Evolutionary conservation across 2,329 filamentous ascomycete genomes (phyloP).

Genomic region (Xylariaceae sp.): DNA sequence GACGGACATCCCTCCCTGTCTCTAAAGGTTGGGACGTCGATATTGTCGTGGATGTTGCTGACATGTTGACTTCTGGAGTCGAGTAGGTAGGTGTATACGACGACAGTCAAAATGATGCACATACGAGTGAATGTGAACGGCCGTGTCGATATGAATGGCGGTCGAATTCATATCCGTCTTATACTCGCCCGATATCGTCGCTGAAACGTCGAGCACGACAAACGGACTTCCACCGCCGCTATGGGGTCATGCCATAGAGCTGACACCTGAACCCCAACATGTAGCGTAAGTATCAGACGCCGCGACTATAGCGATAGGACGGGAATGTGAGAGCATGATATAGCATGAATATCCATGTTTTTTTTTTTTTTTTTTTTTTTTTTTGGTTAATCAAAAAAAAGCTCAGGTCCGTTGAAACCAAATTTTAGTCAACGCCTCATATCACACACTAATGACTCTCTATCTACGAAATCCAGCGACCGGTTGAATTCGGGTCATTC

Average conservation of each 20-base stretch:
- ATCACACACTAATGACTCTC: background rate
- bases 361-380: no score
- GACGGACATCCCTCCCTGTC: conserved; percentile 37
- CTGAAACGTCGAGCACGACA: conserved; percentile 5
- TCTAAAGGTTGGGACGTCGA: conserved; percentile 9
- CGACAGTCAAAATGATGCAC: background rate
- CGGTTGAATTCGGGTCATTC: background rate
- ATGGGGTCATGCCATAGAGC: conserved; percentile 9
- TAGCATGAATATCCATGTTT: no score
- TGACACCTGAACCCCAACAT: conserved; percentile 1
- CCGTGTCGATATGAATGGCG: background rate
- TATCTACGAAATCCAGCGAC: background rate
- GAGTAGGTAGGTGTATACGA: background rate
- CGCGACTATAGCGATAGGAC: no score
- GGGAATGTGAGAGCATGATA: no score
- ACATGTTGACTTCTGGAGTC: conserved; percentile 1
- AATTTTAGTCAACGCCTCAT: background rate
- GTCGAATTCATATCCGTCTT: background rate
- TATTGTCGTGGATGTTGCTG: conserved; percentile 4
- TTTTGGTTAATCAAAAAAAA: background rate
- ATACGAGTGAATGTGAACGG: background rate
- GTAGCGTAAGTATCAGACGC: background rate
- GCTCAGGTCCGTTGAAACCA: background rate
- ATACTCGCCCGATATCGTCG: background rate
- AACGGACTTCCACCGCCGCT: conserved; percentile 19